Base-by-base conservation (phyloP, 306 rosid species). In the Arachis hypogaea region DNA sequence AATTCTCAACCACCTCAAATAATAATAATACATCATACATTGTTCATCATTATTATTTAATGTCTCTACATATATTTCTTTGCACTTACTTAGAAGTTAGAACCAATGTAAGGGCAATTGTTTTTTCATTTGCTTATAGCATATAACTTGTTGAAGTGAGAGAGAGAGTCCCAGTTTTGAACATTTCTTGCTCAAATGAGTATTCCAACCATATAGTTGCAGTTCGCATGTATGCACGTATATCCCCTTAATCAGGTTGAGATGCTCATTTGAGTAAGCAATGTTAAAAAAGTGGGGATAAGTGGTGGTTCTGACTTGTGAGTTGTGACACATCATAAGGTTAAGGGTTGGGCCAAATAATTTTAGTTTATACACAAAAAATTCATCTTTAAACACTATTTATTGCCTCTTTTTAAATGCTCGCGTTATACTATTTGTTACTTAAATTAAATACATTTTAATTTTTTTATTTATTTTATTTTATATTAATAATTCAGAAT, bases 111-210 rank as follows among this genome's bases (percentile, higher is more conserved):
- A 22, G 38, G 61, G 61, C 61, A 33, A 59, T 11, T 16, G 22
- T 9, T 59, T 59, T 6, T 33, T 7, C 18, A 44, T 33, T 30
- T 60, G 14, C 14, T 14, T 14, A 14, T 14, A 14, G 14, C 14
- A 14, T 14, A 14, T 14, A 30, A 11, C 1, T 40, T 60, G 50
- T 57, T 57, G 41, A 51, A 40, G 71, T 22, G 69, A 33, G 45
- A 63, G 49, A 60, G 54, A 5, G 58, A 75, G 9, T 77, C 73
- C 82, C 82, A 81, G 74, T 68, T 75, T 61, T 88, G 38, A 89
- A 86, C 77, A 66, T 86, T 88, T 92, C 98, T 92, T 92, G 98
- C 98, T 92, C 98, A 89, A 92, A 92, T 92, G 96, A 92, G 97
- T 89, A 92, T 92, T 92, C 97, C 97, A 91, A 57, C 79, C 63